These are phyloP conservation scores for Dryas alaskensis DNA, from an alignment of 306 rosid genomes.

Conservation along the genomic window DNA sequence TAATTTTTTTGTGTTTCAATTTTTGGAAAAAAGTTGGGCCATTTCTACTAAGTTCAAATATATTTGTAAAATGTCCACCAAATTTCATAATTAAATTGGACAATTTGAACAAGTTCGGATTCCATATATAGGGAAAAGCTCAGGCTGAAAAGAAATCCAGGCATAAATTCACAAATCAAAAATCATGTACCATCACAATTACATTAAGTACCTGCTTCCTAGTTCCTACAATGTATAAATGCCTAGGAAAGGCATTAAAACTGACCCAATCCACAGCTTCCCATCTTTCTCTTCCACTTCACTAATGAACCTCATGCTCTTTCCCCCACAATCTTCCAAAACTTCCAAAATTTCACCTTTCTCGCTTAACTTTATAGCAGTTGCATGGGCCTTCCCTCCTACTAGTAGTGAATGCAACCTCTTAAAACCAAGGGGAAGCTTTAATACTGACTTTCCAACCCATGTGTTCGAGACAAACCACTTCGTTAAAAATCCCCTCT, in stretches of 20 bases:
- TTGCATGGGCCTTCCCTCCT: slow-evolving; percentile 68
- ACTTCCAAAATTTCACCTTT: slow-evolving; percentile 59
- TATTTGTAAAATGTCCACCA: too few species aligned
- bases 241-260: slow-evolving; percentile 76
- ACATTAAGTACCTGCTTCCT: neutral
- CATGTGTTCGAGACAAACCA: slow-evolving; percentile 50
- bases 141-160: neutral
- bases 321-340: slow-evolving; percentile 80
- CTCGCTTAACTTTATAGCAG: slow-evolving; percentile 61
- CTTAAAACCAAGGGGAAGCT: slow-evolving; percentile 56
- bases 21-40: too few species aligned
- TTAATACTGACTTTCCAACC: slow-evolving; percentile 53
- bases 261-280: slow-evolving; percentile 82
- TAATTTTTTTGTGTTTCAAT: too few species aligned
- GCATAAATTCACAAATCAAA: neutral
- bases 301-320: slow-evolving; percentile 58
- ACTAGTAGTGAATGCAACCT: slow-evolving; percentile 52
- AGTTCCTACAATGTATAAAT: slow-evolving; percentile 26
- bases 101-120: too few species aligned
- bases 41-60: too few species aligned
- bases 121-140: neutral
- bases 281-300: slow-evolving; percentile 93
- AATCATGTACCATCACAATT: neutral
- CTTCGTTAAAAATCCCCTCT: slow-evolving; percentile 41
- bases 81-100: too few species aligned